Evolutionary conservation across 208 protist species (phyloP).

Genomic region (Herpetomonas tarakana): DNA sequence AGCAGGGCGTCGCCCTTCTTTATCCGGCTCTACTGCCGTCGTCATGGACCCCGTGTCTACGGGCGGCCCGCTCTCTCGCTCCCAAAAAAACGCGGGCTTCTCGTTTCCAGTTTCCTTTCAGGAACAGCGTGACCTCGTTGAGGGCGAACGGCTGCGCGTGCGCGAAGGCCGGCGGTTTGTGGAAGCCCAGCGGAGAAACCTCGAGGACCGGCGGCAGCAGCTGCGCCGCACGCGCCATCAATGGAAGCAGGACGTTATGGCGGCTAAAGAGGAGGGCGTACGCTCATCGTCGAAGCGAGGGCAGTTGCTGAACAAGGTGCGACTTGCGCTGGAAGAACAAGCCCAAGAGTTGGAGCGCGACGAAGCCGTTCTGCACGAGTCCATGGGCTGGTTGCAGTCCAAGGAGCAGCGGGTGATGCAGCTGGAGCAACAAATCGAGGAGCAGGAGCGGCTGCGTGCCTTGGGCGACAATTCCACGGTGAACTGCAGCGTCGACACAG

Average conservation of each 20-base stretch:
- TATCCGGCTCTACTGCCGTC: background rate
- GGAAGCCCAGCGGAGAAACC: conserved; percentile 40
- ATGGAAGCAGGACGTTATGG: conserved; percentile 80
- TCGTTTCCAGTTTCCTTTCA: conserved; percentile 7
- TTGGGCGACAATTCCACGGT: conserved; percentile 18
- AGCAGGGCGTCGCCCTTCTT: conserved; percentile 8
- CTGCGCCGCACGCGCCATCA: conserved; percentile 53
- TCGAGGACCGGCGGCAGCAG: conserved; percentile 61
- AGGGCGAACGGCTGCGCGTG: conserved; percentile 48
- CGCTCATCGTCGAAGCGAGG: conserved; percentile 67
- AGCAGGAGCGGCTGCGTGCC: conserved; percentile 34
- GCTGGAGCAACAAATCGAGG: conserved; percentile 65
- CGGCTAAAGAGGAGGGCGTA: conserved; percentile 68
- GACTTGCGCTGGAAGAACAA: conserved; percentile 62
- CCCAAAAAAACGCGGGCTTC: background rate
- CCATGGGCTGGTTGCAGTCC: conserved; percentile 64
- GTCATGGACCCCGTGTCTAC: no score
- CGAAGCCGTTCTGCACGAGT: conserved; percentile 63
- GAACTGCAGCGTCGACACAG: conserved; percentile 45
- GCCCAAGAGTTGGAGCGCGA: conserved; percentile 56
- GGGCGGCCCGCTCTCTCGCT: background rate
- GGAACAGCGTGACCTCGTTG: conserved; percentile 51
- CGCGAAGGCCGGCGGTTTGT: conserved; percentile 45
- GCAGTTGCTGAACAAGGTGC: conserved; percentile 58
- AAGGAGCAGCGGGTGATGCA: conserved; percentile 68